Conservation (phyloP, 2,329 filamentous ascomycete genomes). For the Seiridium unicorne region DNA sequence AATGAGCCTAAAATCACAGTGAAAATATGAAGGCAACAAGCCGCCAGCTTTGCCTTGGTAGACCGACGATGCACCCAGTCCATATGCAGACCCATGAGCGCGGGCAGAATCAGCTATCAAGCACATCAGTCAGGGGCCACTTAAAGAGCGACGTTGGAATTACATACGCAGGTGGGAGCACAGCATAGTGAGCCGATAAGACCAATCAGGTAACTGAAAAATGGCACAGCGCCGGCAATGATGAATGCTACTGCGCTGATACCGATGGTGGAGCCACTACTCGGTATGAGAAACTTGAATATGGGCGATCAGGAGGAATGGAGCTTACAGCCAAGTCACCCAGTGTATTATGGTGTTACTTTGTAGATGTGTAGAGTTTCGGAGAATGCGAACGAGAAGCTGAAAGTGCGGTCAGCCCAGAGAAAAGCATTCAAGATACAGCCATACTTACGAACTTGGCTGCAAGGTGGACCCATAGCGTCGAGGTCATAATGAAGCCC, state of each 20-base stretch:
- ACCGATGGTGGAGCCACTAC: conserved; percentile 16
- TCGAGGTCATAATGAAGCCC: conserved; percentile 19
- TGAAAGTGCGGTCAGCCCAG: neutral
- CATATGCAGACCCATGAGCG: conserved; percentile 21
- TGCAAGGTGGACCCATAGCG: conserved; percentile 16
- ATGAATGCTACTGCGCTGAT: conserved; percentile 18
- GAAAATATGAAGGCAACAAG: conserved; percentile 15
- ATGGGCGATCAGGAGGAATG: neutral
- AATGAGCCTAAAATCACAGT: conserved; percentile 18
- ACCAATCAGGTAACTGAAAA: conserved; percentile 23
- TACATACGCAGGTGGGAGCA: conserved; percentile 24
- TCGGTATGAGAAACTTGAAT: neutral
- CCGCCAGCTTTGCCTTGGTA: conserved; percentile 8
- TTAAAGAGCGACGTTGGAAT: neutral
- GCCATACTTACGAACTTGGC: conserved; percentile 18
- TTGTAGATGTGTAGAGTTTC: conserved; percentile 3
- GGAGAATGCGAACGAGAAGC: conserved; percentile 5
- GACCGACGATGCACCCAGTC: conserved; percentile 6
- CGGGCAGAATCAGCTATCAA: conserved; percentile 19
- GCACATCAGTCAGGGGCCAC: neutral
- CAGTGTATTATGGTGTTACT: conserved; percentile 3
- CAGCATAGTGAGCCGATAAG: conserved; percentile 24
- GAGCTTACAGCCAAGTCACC: conserved; percentile 7
- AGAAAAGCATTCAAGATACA: neutral
- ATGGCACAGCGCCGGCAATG: conserved; percentile 19